These are phyloP conservation scores for Panicum miliaceum DNA, from an alignment of 176 grass and related monocot species.

Conservation along the genomic window DNA sequence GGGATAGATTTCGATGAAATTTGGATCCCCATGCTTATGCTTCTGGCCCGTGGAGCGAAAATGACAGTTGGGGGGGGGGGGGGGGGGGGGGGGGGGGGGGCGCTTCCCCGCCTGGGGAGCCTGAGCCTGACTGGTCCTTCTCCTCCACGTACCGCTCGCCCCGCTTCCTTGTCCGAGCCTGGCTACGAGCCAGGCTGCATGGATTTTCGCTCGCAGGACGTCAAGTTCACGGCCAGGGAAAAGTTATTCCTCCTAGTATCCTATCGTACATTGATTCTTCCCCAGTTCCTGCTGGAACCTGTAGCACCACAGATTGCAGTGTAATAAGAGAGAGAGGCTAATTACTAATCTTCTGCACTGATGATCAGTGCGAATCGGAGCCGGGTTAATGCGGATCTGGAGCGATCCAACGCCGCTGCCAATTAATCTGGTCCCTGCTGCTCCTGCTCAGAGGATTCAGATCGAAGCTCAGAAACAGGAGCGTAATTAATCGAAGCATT, in stretches of 20 bases:
- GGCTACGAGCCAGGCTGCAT: slow-evolving; percentile 8
- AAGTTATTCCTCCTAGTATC: slow-evolving; percentile 27
- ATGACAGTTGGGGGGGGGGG: not conserved
- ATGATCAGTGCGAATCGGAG: not conserved
- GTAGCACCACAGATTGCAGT: not conserved
- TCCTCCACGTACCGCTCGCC: not conserved
- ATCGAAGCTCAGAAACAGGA: not conserved
- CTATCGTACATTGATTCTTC: slow-evolving; percentile 20
- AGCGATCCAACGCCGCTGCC: not conserved
- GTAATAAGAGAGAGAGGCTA: too few species aligned
- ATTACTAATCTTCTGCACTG: not conserved
- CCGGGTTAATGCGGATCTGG: not conserved
- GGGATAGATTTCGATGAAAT: not conserved
- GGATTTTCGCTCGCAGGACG: slow-evolving; percentile 29
- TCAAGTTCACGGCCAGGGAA: slow-evolving; percentile 13
- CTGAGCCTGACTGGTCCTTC: slow-evolving; percentile 24
- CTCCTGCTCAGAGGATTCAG: not conserved
- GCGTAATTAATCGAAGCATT: too few species aligned
- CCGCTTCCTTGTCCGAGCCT: not conserved
- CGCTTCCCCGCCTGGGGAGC: too few species aligned
- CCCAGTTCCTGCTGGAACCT: not conserved
- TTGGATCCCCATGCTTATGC: not conserved
- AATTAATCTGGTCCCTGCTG: not conserved
- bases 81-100: not conserved
- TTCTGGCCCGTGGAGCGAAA: slow-evolving; percentile 11